Evolutionary conservation across 257 asterid genomes (phyloP).

Genomic region (Salvia splendens): DNA sequence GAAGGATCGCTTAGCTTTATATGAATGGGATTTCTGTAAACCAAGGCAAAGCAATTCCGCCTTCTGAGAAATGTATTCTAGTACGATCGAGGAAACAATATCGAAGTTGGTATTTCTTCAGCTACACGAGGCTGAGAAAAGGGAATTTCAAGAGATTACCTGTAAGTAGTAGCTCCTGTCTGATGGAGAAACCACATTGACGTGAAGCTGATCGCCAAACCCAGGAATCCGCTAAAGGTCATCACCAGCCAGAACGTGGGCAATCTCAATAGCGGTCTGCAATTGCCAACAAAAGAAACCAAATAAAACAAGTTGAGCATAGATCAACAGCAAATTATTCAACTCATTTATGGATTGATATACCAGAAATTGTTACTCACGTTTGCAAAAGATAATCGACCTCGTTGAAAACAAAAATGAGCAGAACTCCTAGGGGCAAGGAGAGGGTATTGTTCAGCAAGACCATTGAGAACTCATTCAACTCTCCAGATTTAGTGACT

Average conservation of each 20-base stretch:
- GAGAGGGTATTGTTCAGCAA: slow-evolving; percentile 81
- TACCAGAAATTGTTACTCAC: slow-evolving; percentile 51
- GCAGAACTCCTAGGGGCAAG: slow-evolving; percentile 68
- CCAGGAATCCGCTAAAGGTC: slow-evolving; percentile 89
- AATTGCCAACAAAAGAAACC: slow-evolving; percentile 38
- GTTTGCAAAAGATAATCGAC: slow-evolving; percentile 71
- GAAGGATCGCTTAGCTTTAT: not conserved
- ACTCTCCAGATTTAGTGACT: slow-evolving; percentile 77
- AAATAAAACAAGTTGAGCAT: slow-evolving; percentile 45
- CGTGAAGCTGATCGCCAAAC: slow-evolving; percentile 84
- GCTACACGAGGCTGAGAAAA: slow-evolving; percentile 8
- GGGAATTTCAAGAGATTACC: slow-evolving; percentile 41
- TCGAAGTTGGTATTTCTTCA: not conserved
- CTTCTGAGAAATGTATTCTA: not conserved
- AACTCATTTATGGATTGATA: not conserved
- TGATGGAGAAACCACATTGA: slow-evolving; percentile 99
- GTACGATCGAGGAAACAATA: not conserved
- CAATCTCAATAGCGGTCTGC: slow-evolving; percentile 74
- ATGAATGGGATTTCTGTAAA: not conserved
- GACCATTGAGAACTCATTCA: slow-evolving; percentile 93
- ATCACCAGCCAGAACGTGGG: slow-evolving; percentile 82
- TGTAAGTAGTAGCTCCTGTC: slow-evolving; percentile 89
- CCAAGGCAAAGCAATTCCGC: no score
- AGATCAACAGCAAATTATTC: slow-evolving; percentile 15
- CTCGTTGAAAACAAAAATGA: slow-evolving; percentile 66